phyloP scores from a whole-genome alignment of 2,329 filamentous ascomycete species.

The Chrysoporthe deuterocubensis region DNA sequence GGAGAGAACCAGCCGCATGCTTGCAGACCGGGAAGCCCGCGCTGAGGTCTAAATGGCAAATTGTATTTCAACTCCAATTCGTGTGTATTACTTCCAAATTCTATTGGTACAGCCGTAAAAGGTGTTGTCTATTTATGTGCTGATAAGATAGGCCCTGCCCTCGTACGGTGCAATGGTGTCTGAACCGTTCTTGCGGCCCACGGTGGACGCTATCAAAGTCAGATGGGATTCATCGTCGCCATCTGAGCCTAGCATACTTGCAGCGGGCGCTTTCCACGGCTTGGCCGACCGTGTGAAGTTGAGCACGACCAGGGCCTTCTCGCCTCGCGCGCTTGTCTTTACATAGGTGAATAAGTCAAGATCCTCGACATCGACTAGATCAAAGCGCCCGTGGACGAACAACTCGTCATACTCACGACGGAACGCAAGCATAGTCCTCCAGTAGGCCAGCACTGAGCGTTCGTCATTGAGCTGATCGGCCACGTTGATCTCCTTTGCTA shows the following conservation, averaged over 20 bases:
- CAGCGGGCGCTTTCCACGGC: constrained; percentile 17
- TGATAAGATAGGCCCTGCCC: neutral
- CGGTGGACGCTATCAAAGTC: neutral
- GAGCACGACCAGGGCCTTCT: constrained; percentile 1
- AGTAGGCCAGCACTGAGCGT: constrained; percentile 61
- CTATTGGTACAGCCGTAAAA: too few species aligned
- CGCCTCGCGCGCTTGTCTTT: constrained; percentile 34
- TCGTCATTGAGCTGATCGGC: constrained; percentile 49
- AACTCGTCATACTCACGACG: constrained; percentile 60
- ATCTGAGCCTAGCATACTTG: neutral
- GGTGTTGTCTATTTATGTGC: neutral
- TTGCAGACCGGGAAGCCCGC: too few species aligned
- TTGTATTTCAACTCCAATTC: too few species aligned
- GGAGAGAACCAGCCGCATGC: too few species aligned
- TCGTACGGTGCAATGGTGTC: neutral
- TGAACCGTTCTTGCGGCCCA: neutral
- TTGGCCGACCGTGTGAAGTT: constrained; percentile 6
- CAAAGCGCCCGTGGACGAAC: constrained; percentile 66
- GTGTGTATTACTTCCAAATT: too few species aligned
- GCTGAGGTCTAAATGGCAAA: too few species aligned
- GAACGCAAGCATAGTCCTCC: constrained; percentile 55
- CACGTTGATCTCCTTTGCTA: constrained; percentile 61
- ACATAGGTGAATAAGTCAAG: constrained; percentile 62
- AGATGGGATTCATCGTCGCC: neutral
- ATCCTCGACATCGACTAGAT: constrained; percentile 53